A percentile compares a stretch with the other conserved stretches of the same genome.
Conservation (phyloP, 2,329 filamentous ascomycete species). For the Colletotrichum viniferum region DNA sequence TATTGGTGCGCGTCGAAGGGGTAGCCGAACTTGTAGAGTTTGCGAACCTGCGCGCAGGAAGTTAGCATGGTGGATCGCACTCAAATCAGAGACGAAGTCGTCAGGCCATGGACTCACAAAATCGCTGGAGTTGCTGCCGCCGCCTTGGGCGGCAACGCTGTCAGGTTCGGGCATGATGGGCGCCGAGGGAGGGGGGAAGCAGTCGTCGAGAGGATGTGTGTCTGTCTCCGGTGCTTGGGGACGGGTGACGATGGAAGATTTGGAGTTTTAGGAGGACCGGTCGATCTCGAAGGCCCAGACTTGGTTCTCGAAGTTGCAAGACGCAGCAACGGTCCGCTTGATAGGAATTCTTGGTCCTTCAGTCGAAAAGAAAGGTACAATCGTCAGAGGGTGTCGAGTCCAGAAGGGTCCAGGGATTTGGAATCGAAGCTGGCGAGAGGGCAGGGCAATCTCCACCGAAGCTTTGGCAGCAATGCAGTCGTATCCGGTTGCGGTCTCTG, state of each 20-base stretch:
- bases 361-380: not conserved
- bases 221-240: not conserved
- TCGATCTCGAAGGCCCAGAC: not conserved
- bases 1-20: slow-evolving; percentile 10
- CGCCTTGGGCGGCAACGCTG: slow-evolving; percentile 43
- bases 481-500: slow-evolving; percentile 20
- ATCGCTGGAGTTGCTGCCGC: slow-evolving; percentile 86
- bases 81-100: not conserved
- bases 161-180: slow-evolving; percentile 40
- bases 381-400: not conserved
- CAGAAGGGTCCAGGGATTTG: slow-evolving; percentile 5
- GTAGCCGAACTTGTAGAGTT: slow-evolving; percentile 87
- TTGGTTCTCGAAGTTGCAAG: not conserved
- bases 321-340: not conserved
- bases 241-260: not conserved
- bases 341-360: not conserved
- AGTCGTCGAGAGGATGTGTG: not conserved
- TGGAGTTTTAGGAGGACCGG: not conserved
- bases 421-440: not conserved
- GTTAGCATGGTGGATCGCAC: slow-evolving; percentile 30
- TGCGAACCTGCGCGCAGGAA: slow-evolving; percentile 75
- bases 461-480: slow-evolving; percentile 13
- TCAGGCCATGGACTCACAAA: slow-evolving; percentile 70
- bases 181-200: slow-evolving; percentile 2
- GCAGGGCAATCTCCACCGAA: slow-evolving; percentile 14